These are phyloP conservation scores for Xylaria sp. DNA, from an alignment of 2,329 filamentous ascomycete species.

Conservation along the genomic window DNA sequence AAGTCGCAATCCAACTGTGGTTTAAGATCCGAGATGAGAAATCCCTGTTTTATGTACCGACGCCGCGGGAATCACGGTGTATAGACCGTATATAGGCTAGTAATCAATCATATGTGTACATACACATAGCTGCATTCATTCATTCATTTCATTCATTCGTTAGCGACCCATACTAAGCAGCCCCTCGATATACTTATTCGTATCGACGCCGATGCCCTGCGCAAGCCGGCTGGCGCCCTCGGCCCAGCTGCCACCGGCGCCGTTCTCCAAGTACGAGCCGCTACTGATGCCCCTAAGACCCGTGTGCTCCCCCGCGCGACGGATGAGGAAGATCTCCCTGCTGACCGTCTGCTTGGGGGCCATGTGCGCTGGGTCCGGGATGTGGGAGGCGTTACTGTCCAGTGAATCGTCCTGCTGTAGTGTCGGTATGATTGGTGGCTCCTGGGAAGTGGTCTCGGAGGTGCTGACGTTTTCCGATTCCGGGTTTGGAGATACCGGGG, in stretches of 20 bases:
- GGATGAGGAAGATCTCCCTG: constrained; percentile 71
- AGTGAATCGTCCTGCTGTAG: constrained; percentile 30
- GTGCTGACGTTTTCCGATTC: constrained; percentile 8
- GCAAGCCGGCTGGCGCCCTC: constrained; percentile 70
- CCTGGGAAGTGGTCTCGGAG: constrained; percentile 6
- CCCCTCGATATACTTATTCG: constrained; percentile 77
- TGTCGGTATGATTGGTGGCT: background rate
- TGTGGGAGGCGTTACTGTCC: constrained; percentile 25
- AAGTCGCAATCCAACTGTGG: background rate
- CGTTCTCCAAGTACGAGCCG: constrained; percentile 49
- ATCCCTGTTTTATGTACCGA: background rate
- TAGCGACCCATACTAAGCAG: constrained; percentile 66
- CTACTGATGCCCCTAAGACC: constrained; percentile 48
- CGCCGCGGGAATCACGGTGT: background rate
- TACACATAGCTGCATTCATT: background rate
- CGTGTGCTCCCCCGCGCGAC: constrained; percentile 67
- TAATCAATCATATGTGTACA: background rate
- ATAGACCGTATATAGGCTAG: too few species aligned
- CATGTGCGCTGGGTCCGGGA: constrained; percentile 3
- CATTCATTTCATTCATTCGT: background rate
- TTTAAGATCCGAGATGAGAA: background rate
- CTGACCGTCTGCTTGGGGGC: constrained; percentile 45
- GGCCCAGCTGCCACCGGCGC: constrained; percentile 55
- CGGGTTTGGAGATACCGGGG: constrained; percentile 7
- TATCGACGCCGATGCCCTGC: constrained; percentile 81